Evolutionary conservation across 2,329 filamentous ascomycete genomes (phyloP).

Genomic region (Pseudogymnoascus sp.): DNA sequence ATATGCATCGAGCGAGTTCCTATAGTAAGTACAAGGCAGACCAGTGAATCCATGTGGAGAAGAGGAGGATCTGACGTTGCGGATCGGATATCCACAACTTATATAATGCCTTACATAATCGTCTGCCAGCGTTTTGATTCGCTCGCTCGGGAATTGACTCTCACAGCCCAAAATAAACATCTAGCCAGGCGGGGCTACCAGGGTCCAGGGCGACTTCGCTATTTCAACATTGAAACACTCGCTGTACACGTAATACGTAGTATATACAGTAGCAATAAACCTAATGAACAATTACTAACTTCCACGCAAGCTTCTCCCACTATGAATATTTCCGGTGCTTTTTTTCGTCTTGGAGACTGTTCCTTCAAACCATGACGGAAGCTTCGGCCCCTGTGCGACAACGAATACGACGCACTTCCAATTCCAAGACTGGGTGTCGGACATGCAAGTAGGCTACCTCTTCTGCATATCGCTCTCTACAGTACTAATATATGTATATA

Average conservation of each 20-base stretch:
- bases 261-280: not conserved
- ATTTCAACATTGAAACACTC: not conserved
- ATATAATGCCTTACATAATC: not conserved
- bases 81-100: not conserved
- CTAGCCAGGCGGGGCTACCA: not conserved
- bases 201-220: not conserved
- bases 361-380: not conserved
- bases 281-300: not conserved
- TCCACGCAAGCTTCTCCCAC: not conserved
- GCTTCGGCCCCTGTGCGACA: not conserved
- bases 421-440: conserved; percentile 19
- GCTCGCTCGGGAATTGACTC: not conserved
- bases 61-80: not conserved
- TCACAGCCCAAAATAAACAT: not conserved
- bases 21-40: not conserved
- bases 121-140: not conserved
- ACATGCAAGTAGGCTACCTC: conserved; percentile 22
- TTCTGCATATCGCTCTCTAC: not conserved
- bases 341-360: not conserved
- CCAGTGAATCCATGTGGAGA: not conserved
- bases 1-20: not conserved
- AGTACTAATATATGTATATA: conserved; percentile 14
- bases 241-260: not conserved
- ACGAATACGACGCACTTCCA: not conserved
- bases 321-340: not conserved